Conservation (phyloP, 345 rosid species). For the Geranium rotundifolium region DNA sequence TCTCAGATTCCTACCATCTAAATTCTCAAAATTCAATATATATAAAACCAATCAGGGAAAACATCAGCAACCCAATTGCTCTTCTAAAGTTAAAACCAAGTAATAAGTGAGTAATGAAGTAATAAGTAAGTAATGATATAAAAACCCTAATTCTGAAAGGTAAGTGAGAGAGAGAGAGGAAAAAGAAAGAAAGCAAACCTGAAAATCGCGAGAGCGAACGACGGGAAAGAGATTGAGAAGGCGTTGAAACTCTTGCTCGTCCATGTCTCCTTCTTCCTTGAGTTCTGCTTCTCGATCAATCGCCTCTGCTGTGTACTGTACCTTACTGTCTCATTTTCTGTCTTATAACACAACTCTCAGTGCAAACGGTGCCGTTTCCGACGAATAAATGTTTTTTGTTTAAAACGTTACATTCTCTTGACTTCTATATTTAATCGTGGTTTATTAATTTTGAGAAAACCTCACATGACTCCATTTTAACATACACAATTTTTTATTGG, state of each 20-base stretch:
- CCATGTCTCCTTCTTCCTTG: constrained; percentile 25
- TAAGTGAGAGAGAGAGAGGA: constrained; percentile 3
- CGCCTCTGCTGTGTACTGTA: not conserved
- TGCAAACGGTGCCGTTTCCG: too few species aligned
- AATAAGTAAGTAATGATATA: not conserved
- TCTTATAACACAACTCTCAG: too few species aligned
- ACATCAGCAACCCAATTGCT: not conserved
- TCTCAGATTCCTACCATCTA: not conserved
- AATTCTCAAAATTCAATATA: not conserved
- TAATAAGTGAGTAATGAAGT: too few species aligned
- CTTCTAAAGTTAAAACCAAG: too few species aligned
- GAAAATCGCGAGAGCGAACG: constrained; percentile 61
- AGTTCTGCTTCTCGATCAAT: not conserved
- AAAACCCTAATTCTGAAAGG: not conserved
- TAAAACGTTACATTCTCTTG: too few species aligned
- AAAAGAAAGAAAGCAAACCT: constrained; percentile 20
- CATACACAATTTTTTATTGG: too few species aligned
- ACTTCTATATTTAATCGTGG: too few species aligned
- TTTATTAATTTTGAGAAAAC: too few species aligned
- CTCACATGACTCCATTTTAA: too few species aligned
- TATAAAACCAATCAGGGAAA: not conserved
- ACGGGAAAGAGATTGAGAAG: constrained; percentile 70
- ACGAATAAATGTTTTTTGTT: too few species aligned
- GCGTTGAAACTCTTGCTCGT: constrained; percentile 68
- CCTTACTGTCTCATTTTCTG: too few species aligned